Percentiles rank a stretch among this genome's conserved stretches.
These are phyloP conservation scores for Cucurbita argyrosperma DNA, from an alignment of 306 rosid species.

Conservation along the genomic window DNA sequence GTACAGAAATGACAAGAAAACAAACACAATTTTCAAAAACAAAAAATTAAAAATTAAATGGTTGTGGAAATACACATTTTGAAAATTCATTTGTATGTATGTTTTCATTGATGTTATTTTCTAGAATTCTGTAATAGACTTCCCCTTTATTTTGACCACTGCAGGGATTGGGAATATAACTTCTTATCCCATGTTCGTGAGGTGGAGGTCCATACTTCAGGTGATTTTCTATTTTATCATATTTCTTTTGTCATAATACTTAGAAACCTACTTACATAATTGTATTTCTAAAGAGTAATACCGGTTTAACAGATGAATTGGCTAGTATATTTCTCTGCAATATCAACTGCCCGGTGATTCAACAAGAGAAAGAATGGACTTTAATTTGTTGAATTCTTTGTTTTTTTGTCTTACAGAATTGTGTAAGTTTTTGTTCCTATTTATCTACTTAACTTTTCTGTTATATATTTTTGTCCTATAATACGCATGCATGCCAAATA, in stretches of 20 bases:
- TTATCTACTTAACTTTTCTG: neutral
- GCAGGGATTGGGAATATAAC: constrained; percentile 88
- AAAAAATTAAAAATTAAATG: too few relatives aligned
- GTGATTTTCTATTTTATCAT: constrained; percentile 17
- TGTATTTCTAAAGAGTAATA: neutral
- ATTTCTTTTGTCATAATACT: neutral
- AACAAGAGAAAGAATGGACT: neutral
- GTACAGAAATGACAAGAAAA: too few relatives aligned
- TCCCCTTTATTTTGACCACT: constrained; percentile 14
- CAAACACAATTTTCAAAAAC: too few relatives aligned
- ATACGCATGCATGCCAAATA: neutral
- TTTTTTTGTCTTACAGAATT: neutral
- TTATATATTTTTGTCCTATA: neutral
- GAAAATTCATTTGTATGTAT: neutral
- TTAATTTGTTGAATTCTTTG: neutral
- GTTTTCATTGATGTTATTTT: neutral
- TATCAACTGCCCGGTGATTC: neutral
- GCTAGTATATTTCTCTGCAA: neutral
- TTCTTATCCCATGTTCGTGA: constrained; percentile 88
- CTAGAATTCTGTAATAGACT: neutral
- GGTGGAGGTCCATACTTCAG: constrained; percentile 96
- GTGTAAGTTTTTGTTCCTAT: neutral
- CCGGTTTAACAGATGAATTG: neutral
- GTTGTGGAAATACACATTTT: neutral
- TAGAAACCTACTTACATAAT: neutral